Evolutionary conservation across 2,329 filamentous ascomycete species (phyloP), one percentile per base, ranked within the genome.

Genomic region (Raffaelea arxii): DNA sequence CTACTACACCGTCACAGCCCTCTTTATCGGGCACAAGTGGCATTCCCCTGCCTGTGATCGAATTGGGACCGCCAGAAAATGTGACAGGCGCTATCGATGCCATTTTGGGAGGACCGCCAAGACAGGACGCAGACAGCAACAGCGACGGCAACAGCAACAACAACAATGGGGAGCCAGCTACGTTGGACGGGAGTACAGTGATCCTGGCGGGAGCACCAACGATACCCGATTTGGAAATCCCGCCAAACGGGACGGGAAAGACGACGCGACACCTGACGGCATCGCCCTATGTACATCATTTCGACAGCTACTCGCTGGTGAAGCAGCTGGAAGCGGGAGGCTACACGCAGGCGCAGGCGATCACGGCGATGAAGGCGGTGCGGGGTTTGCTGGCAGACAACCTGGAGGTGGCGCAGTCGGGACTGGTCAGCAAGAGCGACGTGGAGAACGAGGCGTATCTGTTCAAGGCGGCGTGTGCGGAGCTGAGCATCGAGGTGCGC

Each of bases 401-500:
- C 59, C 73, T 97, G 48, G 81, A 88, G 47, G 70, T 89, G 14
- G 92, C 92, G 41, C 84, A 85, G 58, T 74, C 80, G 41, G 85
- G 81, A 3, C 71, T 97, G 9, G 86, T 96, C 11, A 88, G 83
- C 62, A 96, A 95, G 65, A 88, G 83, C 39, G 87, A 95, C 57
- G 85, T 95, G 32, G 91, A 97, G 61, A 98, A 97, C 62, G 86
- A 96, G 65, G 82, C 82, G 7, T 98, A 98, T 61, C 75, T 98
- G 11, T 98, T 98, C 69, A 79, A 84, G 45, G 92, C 92, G 2
- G 92, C 92, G 3, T 96, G 91, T 62, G 90, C 86, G 3, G 92
- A 98, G 66, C 75, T 98, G 27, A 80, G 82, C 56, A 90, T 88
- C 22, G 92, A 96, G 61, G 80, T 97, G 18, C 82, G 79, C 53